Evolutionary conservation across 352 stramenopile species (phyloP).

Genomic region (Phytophthora fragariae): DNA sequence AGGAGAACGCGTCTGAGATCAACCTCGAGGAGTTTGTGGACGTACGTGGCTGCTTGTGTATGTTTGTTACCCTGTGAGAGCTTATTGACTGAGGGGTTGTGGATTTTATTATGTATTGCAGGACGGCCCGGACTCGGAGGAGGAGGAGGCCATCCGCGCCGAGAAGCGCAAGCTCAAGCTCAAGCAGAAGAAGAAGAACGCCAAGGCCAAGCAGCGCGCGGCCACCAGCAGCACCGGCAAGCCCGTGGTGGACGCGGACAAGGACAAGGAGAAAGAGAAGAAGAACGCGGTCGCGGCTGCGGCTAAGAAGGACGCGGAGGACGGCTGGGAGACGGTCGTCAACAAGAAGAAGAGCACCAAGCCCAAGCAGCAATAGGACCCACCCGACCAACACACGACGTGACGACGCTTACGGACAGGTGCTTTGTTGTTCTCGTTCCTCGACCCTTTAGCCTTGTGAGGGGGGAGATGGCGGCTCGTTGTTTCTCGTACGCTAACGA

Average conservation of each 20-base stretch:
- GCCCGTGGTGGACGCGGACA: conserved; percentile 29
- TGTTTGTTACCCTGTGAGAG: not conserved
- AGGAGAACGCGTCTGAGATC: conserved; percentile 47
- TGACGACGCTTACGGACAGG: conserved; percentile 31
- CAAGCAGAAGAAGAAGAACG: conserved; percentile 86
- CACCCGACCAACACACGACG: not conserved
- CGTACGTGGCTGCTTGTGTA: conserved; percentile 16
- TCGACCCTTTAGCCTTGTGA: not conserved
- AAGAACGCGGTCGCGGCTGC: conserved; percentile 49
- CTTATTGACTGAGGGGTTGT: no score
- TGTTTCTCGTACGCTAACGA: conserved; percentile 33
- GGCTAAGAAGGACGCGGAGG: conserved; percentile 73
- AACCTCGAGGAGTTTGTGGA: conserved; percentile 80
- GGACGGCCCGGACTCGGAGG: conserved; percentile 84
- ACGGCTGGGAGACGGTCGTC: conserved; percentile 86
- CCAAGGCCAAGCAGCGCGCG: conserved; percentile 71
- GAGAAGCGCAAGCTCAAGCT: conserved; percentile 86
- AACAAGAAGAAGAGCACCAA: conserved; percentile 66
- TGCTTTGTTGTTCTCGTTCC: conserved; percentile 23
- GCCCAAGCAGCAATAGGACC: conserved; percentile 67
- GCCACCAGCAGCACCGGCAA: conserved; percentile 27
- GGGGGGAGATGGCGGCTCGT: conserved; percentile 16
- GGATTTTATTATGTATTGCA: not conserved
- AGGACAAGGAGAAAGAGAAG: conserved; percentile 61
- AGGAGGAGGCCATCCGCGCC: conserved; percentile 76